These are phyloP conservation scores for Tolypocladium guangdongense DNA, from an alignment of 2,329 filamentous ascomycete genomes.

Conservation along the genomic window DNA sequence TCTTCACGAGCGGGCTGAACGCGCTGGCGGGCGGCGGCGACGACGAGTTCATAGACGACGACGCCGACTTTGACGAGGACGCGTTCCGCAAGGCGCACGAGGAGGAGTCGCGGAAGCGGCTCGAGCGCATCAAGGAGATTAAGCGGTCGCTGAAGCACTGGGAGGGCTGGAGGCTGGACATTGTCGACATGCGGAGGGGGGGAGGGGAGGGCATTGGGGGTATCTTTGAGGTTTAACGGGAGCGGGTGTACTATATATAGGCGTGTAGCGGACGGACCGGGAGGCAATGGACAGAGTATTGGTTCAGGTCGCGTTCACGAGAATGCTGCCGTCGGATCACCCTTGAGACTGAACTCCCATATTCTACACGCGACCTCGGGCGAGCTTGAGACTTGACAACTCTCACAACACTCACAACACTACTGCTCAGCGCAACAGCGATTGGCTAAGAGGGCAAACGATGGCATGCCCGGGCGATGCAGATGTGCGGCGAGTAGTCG, in stretches of 20 bases:
- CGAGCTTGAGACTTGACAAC: too few relatives aligned
- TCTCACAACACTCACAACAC: too few relatives aligned
- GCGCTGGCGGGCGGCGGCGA: conserved; percentile 41
- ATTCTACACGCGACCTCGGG: too few relatives aligned
- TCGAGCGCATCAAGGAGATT: conserved; percentile 54
- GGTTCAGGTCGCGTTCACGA: conserved; percentile 9
- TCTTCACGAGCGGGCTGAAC: conserved; percentile 48
- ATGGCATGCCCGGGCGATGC: too few relatives aligned
- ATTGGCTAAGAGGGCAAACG: too few relatives aligned
- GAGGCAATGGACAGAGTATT: not conserved
- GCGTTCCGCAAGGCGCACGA: conserved; percentile 53
- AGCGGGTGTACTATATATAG: not conserved
- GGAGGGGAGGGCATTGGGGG: conserved; percentile 50
- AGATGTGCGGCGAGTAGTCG: too few relatives aligned
- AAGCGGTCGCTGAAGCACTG: conserved; percentile 55
- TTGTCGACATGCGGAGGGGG: conserved; percentile 48
- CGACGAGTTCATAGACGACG: conserved; percentile 42
- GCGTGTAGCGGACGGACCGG: not conserved
- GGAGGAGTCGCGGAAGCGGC: conserved; percentile 45
- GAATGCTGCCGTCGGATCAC: not conserved
- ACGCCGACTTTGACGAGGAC: conserved; percentile 55
- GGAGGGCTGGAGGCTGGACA: conserved; percentile 56
- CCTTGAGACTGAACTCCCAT: too few relatives aligned
- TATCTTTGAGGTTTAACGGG: conserved; percentile 48
- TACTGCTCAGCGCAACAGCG: too few relatives aligned